A percentile compares a stretch with the other conserved stretches of the same genome.
phyloP scores from a whole-genome alignment of 2,329 filamentous ascomycete genomes.

The Huntiella abstrusa region DNA sequence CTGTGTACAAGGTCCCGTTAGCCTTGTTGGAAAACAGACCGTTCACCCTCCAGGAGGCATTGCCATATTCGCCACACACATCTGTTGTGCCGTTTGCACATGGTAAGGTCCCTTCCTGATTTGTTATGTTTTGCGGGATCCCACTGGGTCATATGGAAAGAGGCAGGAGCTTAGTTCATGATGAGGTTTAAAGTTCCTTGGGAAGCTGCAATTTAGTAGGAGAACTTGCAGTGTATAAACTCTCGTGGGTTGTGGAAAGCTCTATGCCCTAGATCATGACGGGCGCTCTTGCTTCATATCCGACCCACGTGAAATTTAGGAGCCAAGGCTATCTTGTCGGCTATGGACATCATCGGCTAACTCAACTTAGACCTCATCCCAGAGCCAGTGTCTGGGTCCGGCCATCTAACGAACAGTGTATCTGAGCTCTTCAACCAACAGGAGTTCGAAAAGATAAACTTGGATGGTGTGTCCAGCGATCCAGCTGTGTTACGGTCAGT shows the following conservation, averaged over 20 bases:
- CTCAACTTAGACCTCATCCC: conserved; percentile 39
- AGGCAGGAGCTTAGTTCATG: too few species aligned
- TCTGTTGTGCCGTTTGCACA: conserved; percentile 63
- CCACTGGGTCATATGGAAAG: too few species aligned
- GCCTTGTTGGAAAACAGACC: conserved; percentile 19
- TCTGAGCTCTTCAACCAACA: conserved; percentile 30
- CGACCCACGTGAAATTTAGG: too few species aligned
- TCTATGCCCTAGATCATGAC: not conserved
- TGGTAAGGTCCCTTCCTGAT: conserved; percentile 26
- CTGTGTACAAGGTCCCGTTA: conserved; percentile 7
- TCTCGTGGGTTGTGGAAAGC: too few species aligned
- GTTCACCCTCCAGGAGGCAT: conserved; percentile 52
- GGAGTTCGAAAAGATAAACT: conserved; percentile 50
- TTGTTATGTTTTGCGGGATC: too few species aligned
- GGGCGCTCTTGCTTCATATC: not conserved
- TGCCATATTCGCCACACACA: conserved; percentile 67
- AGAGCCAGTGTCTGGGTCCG: conserved; percentile 40
- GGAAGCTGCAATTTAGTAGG: not conserved
- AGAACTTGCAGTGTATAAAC: too few species aligned
- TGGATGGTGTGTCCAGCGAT: conserved; percentile 38
- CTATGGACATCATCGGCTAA: too few species aligned
- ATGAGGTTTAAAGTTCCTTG: not conserved
- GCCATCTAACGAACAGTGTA: conserved; percentile 32
- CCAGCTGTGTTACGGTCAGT: conserved; percentile 43
- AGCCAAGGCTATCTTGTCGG: too few species aligned